Base-by-base conservation (phyloP, 495 filamentous ascomycete species). In the Penicillium silybi region DNA sequence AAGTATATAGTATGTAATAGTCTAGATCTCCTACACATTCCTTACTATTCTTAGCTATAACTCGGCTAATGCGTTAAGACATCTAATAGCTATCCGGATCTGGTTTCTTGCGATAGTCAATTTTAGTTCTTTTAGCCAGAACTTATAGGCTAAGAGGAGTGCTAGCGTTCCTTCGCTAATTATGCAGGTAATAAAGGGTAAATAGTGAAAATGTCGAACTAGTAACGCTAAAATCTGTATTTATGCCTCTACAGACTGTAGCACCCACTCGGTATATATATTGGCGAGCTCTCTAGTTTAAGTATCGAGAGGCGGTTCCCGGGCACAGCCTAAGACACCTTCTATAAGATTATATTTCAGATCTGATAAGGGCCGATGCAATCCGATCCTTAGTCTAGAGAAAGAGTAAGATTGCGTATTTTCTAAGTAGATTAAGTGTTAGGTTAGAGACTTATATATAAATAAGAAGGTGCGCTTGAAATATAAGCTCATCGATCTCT, bases 21-120 rank as follows among this genome's bases (percentile, higher is more conserved):
- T 86, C 65, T 90, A 86, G 6, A 91, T 79, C 62, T 90, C 85
- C 47, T 85, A 79, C 17, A 87, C 83, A 32, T 89, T 79, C 56
- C 76, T 77, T 22, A 85, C 85, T 19, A 85, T 86, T 41, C 64
- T 45, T 5, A 62, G 62, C 66, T 66, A 71, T 0, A 58, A 0
- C 13, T 64, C 60, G 0, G 51, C 61, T 23, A 71, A 17, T 10
- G 38, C 45, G 50, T 66, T 67, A 9, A 71, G 56, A 51, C 62
- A 65, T 11, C 66, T 66, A 19, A 71, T 59, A 3, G 48, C 62
- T 62, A 69, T 61, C 0, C 66, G 64, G 19, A 71, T 67, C 41
- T 67, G 64, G 6, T 61, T 61, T 52, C 68, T 61, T 23, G 60
- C 62, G 7, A 58, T 62, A 0, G 48, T 40, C 16, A 71, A 0